These are phyloP conservation scores for Chondrostereum purpureum DNA, from an alignment of 1,284 basidiomycete genomes.

Conservation along the genomic window DNA sequence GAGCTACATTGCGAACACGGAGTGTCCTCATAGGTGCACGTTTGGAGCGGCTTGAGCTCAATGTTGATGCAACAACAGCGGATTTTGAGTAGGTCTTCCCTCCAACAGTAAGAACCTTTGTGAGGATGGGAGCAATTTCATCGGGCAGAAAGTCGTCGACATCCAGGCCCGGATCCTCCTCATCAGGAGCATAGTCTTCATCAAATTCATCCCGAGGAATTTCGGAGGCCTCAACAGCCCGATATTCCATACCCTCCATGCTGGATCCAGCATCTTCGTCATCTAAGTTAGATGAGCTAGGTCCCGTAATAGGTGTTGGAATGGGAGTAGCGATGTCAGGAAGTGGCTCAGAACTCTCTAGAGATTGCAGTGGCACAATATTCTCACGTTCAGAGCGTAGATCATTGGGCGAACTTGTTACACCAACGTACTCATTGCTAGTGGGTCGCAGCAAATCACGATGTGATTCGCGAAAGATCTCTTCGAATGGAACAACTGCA, in stretches of 20 bases:
- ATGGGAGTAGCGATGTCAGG: slow-evolving; percentile 12
- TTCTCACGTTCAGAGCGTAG: slow-evolving; percentile 19
- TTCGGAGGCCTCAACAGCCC: slow-evolving; percentile 9
- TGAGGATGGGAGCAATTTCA: neutral
- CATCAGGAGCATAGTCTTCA: slow-evolving; percentile 2
- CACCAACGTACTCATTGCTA: too few relatives aligned
- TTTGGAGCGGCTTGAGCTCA: slow-evolving; percentile 10
- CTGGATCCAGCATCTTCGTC: slow-evolving; percentile 11
- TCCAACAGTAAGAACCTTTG: slow-evolving; percentile 6
- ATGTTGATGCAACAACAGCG: slow-evolving; percentile 13
- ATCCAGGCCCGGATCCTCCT: slow-evolving; percentile 7
- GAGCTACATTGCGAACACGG: too few relatives aligned
- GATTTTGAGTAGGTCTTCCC: slow-evolving; percentile 14
- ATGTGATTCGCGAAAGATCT: too few relatives aligned
- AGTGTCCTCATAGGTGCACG: slow-evolving; percentile 13
- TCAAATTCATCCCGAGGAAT: slow-evolving; percentile 6
- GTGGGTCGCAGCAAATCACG: too few relatives aligned
- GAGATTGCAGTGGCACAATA: slow-evolving; percentile 16
- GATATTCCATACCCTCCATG: slow-evolving; percentile 14
- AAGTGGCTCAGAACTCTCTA: slow-evolving; percentile 13
- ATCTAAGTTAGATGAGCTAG: slow-evolving; percentile 10
- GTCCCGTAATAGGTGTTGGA: slow-evolving; percentile 11
- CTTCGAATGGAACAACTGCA: too few relatives aligned
- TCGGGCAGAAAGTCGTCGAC: slow-evolving; percentile 13
- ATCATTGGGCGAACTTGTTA: too few relatives aligned